Conservation (phyloP, 768 basidiomycete genomes). For the Lactifluus pinguis region DNA sequence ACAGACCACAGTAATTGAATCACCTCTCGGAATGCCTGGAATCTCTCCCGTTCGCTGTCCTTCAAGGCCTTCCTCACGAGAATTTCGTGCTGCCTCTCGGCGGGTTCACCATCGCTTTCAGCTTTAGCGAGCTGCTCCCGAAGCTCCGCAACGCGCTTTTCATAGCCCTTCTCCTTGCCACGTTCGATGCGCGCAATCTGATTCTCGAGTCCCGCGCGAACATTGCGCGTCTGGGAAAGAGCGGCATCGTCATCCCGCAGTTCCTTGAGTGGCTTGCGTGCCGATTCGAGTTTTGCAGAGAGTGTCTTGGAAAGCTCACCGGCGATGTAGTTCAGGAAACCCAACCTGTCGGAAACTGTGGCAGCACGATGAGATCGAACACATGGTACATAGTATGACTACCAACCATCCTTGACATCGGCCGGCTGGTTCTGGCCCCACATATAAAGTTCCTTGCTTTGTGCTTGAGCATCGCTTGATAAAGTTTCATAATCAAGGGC, state of each 20-base stretch:
- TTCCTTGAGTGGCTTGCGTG: slow-evolving; percentile 59
- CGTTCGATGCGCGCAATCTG: slow-evolving; percentile 63
- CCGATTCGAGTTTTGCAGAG: slow-evolving; percentile 50
- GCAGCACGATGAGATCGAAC: background rate
- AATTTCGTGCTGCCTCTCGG: slow-evolving; percentile 64
- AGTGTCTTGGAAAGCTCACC: slow-evolving; percentile 58
- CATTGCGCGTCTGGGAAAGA: slow-evolving; percentile 52
- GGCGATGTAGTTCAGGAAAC: slow-evolving; percentile 71
- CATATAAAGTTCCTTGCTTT: slow-evolving; percentile 77
- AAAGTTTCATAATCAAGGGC: slow-evolving; percentile 65
- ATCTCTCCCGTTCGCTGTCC: slow-evolving; percentile 69
- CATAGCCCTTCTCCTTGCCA: slow-evolving; percentile 52
- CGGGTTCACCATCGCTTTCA: slow-evolving; percentile 49
- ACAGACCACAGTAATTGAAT: slow-evolving; percentile 2
- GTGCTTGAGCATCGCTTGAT: slow-evolving; percentile 54
- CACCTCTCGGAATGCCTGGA: slow-evolving; percentile 79
- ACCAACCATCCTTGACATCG: slow-evolving; percentile 69
- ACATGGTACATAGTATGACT: background rate
- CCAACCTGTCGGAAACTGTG: slow-evolving; percentile 65
- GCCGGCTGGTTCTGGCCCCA: slow-evolving; percentile 69
- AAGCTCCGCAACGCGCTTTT: slow-evolving; percentile 62
- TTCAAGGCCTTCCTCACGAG: slow-evolving; percentile 66
- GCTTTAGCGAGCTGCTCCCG: slow-evolving; percentile 58
- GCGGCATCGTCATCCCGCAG: slow-evolving; percentile 61
- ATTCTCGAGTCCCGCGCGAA: slow-evolving; percentile 45